Evolutionary conservation across 305 asterid genomes (phyloP).

Genomic region (Andrographis paniculata): DNA sequence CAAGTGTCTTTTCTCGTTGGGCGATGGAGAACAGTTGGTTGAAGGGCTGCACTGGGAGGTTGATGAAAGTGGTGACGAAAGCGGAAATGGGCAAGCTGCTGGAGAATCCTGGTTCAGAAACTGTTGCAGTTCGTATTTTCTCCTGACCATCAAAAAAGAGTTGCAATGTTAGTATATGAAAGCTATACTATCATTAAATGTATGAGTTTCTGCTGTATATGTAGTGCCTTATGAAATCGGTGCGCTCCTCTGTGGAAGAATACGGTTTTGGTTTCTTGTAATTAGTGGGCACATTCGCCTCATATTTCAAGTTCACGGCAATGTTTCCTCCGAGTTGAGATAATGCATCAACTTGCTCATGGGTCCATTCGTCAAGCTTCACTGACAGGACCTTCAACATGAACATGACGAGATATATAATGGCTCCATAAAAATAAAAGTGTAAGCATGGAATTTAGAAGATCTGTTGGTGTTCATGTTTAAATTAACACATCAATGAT

Average conservation of each 20-base stretch:
- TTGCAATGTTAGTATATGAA: background rate
- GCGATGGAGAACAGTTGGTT: slow-evolving; percentile 27
- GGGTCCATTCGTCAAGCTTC: slow-evolving; percentile 91
- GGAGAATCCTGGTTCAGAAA: slow-evolving; percentile 38
- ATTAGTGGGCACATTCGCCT: slow-evolving; percentile 61
- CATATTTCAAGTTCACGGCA: slow-evolving; percentile 67
- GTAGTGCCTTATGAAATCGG: slow-evolving; percentile 70
- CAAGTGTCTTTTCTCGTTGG: slow-evolving; percentile 35
- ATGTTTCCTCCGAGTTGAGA: slow-evolving; percentile 74
- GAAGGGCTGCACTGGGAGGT: slow-evolving; percentile 28
- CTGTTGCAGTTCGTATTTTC: slow-evolving; percentile 58
- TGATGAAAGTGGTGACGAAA: slow-evolving; percentile 34
- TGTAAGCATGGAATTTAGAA: background rate
- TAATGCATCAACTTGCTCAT: slow-evolving; percentile 79
- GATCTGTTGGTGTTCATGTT: background rate
- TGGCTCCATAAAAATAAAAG: background rate
- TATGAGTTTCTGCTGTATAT: slow-evolving; percentile 2
- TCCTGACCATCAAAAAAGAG: slow-evolving; percentile 33
- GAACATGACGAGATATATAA: no score
- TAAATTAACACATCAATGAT: background rate
- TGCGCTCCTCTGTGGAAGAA: slow-evolving; percentile 68
- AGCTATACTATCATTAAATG: slow-evolving; percentile 11
- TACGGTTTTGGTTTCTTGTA: slow-evolving; percentile 58
- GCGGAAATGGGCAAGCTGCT: slow-evolving; percentile 37
- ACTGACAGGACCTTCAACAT: slow-evolving; percentile 62